These are phyloP conservation scores for Warburgia ugandensis DNA, from an alignment of 164 flowering plant genomes.

Conservation along the genomic window DNA sequence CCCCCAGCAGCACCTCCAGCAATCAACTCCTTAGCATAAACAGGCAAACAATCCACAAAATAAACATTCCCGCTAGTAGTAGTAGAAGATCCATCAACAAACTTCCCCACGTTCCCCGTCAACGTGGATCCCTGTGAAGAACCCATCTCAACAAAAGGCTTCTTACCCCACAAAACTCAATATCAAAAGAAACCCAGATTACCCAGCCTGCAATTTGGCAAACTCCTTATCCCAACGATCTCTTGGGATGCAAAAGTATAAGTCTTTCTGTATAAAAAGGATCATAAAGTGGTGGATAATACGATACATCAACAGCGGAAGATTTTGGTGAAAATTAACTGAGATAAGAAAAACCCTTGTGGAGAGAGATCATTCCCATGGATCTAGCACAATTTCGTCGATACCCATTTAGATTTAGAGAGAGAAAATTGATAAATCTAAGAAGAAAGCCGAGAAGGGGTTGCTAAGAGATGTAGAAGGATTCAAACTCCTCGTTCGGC, in stretches of 20 bases:
- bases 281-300: constrained; percentile 28
- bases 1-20: constrained; percentile 96
- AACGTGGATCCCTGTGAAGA: constrained; percentile 71
- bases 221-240: constrained; percentile 86
- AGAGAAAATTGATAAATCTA: not conserved
- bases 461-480: not conserved
- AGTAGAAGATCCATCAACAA: constrained; percentile 48
- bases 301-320: constrained; percentile 42
- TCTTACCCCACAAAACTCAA: not conserved
- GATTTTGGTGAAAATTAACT: not conserved
- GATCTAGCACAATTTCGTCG: constrained; percentile 7
- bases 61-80: no score
- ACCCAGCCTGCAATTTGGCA: constrained; percentile 59
- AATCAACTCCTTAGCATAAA: constrained; percentile 76
- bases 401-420: constrained; percentile 5
- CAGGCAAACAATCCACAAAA: constrained; percentile 55
- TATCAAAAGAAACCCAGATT: constrained; percentile 7
- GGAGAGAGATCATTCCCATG: constrained; percentile 7
- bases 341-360: constrained; percentile 12
- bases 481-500: not conserved
- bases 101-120: constrained; percentile 53
- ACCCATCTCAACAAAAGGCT: constrained; percentile 64
- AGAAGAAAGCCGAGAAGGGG: not conserved
- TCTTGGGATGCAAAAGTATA: constrained; percentile 40
- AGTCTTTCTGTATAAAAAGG: constrained; percentile 25